A percentile compares a stretch with the other conserved stretches of the same genome.
Evolutionary conservation across 352 stramenopile genomes (phyloP).

Genomic region (Phytophthora syringae): DNA sequence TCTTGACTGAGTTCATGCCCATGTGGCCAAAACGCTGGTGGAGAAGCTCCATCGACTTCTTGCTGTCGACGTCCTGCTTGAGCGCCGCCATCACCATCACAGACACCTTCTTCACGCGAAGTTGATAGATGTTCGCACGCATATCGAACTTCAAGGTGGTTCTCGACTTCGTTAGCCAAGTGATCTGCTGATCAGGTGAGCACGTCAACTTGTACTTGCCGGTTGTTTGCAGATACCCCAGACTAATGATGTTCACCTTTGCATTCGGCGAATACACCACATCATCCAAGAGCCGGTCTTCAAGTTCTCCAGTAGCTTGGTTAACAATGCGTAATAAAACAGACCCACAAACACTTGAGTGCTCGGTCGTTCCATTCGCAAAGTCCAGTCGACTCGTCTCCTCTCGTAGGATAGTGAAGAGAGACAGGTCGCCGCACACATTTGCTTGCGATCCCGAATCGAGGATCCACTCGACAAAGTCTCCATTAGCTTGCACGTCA

Average conservation of each 20-base stretch:
- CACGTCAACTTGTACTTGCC: slow-evolving; percentile 13
- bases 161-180: slow-evolving; percentile 8
- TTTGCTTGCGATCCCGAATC: slow-evolving; percentile 17
- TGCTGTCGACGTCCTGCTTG: slow-evolving; percentile 1
- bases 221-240: slow-evolving; percentile 15
- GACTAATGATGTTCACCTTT: slow-evolving; percentile 9
- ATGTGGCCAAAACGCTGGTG: slow-evolving; percentile 14
- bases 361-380: slow-evolving; percentile 12
- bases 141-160: slow-evolving; percentile 11
- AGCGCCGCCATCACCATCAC: slow-evolving; percentile 14
- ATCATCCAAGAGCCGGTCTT: slow-evolving; percentile 14
- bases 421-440: slow-evolving; percentile 10
- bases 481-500: neutral
- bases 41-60: slow-evolving; percentile 17
- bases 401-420: slow-evolving; percentile 7
- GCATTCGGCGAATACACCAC: slow-evolving; percentile 14
- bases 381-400: slow-evolving; percentile 11
- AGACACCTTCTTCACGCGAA: neutral
- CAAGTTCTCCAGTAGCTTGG: neutral
- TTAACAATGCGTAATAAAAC: slow-evolving; percentile 5
- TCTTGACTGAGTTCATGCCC: slow-evolving; percentile 7
- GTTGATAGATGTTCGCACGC: slow-evolving; percentile 14
- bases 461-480: slow-evolving; percentile 12
- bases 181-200: slow-evolving; percentile 5
- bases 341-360: slow-evolving; percentile 9